Conservation (phyloP, 345 rosid genomes). For the Camelina neglecta region DNA sequence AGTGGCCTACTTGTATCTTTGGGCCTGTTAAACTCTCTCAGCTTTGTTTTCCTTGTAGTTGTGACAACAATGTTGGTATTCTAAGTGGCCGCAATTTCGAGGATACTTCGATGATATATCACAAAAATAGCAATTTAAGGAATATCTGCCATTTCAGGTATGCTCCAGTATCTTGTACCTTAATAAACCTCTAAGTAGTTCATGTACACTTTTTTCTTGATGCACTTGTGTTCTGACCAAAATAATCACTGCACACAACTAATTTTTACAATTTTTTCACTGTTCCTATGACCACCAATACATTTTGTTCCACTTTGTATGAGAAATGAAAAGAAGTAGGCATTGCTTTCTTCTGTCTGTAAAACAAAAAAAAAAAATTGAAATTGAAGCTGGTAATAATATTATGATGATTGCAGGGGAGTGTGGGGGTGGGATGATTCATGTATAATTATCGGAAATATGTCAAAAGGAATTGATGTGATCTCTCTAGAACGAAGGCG, state of each 20-base stretch:
- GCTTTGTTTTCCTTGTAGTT: slow-evolving; percentile 48
- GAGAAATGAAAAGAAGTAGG: not conserved
- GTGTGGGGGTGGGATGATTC: slow-evolving; percentile 98
- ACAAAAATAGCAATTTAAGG: slow-evolving; percentile 56
- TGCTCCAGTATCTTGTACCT: slow-evolving; percentile 29
- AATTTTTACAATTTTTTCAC: not conserved
- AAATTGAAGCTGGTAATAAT: not conserved
- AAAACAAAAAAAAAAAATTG: not conserved
- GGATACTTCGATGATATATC: slow-evolving; percentile 52
- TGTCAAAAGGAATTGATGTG: slow-evolving; percentile 66
- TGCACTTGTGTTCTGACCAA: too few relatives aligned
- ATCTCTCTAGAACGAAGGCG: slow-evolving; percentile 49
- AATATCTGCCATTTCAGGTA: slow-evolving; percentile 80
- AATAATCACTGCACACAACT: too few relatives aligned
- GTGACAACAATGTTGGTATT: slow-evolving; percentile 63
- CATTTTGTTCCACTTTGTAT: not conserved
- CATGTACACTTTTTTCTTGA: too few relatives aligned
- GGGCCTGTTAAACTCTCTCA: not conserved
- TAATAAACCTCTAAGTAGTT: too few relatives aligned
- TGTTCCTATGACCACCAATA: not conserved
- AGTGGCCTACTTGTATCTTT: not conserved
- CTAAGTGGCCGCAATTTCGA: slow-evolving; percentile 60
- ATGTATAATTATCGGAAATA: slow-evolving; percentile 51
- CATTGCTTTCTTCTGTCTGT: not conserved
- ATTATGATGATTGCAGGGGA: slow-evolving; percentile 51